Evolutionary conservation across 371 early-diverging fungal species (phyloP), one percentile per base, ranked within the genome.

Genomic region (Mucor plumbeus): DNA sequence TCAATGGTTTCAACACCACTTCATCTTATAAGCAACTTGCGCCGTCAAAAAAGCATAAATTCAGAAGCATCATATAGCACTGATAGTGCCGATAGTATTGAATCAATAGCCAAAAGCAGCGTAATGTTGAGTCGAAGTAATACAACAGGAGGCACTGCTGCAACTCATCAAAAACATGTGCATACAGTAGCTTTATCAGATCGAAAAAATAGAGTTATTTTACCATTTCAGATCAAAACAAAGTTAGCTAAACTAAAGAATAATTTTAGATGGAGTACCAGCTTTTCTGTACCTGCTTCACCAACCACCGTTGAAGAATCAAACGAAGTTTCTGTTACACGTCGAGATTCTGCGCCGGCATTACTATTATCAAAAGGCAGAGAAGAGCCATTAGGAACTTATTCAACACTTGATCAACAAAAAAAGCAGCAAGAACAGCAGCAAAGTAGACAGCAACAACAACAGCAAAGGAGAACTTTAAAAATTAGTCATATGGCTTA

Each of bases 291-390:
- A 8, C 59, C 65, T 19, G 36, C 44, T 17, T 58, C 59, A 7
- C 57, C 40, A 15, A 55, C 54, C 36, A 55, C 54, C 31, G 10
- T 21, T 26, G 31, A 15, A 19, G 26, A n/a, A 50, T 14, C 31
- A 19, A 31, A 11, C 11, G 31, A 19, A n/a, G 50, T 38, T 5
- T 35, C 59, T 11, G 59, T 66, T 6, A 21, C 47, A n/a, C 47
- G 71, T 8, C 41, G 68, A 44, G 61, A 67, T 6, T 64, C 72
- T 40, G 68, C 72, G 7, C 68, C 67, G 50, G 72, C 68, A 1
- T 35, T 57, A 15, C 36, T 68, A 0, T 17, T 56, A 8, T 56
- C 56, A 15, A 56, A 53, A 6, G 11, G 53, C 10, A 26, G 31
- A 53, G 53, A 53, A 10, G 53, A 31, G 14, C 31, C 21, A 5